These are phyloP conservation scores for Beauveria rudraprayagi DNA, from an alignment of 2,329 filamentous ascomycete genomes.

Conservation along the genomic window DNA sequence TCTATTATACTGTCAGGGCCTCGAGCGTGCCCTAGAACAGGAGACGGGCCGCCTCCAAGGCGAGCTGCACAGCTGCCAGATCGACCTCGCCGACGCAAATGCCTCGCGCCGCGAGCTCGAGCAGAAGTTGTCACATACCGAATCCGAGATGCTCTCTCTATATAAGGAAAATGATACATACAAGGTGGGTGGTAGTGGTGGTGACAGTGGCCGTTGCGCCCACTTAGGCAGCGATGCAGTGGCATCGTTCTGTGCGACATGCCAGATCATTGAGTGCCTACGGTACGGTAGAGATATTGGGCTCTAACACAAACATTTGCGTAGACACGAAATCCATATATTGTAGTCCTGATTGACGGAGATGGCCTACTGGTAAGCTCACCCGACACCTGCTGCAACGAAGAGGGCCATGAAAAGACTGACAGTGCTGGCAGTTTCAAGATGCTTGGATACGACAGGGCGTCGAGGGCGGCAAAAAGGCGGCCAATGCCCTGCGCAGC, in stretches of 20 bases:
- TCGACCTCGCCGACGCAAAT: slow-evolving; percentile 44
- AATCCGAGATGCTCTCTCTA: slow-evolving; percentile 27
- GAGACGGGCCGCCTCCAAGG: slow-evolving; percentile 36
- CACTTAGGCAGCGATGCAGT: neutral
- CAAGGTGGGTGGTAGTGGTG: slow-evolving; percentile 29
- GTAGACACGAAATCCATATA: slow-evolving; percentile 49
- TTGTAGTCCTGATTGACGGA: slow-evolving; percentile 54
- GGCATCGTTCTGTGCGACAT: neutral
- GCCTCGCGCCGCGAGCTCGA: slow-evolving; percentile 43
- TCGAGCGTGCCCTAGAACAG: slow-evolving; percentile 34
- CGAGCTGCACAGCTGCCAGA: slow-evolving; percentile 34
- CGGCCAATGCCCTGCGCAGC: slow-evolving; percentile 40
- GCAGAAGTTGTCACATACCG: slow-evolving; percentile 34
- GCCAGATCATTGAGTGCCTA: neutral
- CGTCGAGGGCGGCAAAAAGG: slow-evolving; percentile 45
- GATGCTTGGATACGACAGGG: slow-evolving; percentile 46
- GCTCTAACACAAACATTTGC: slow-evolving; percentile 8
- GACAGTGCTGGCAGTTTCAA: slow-evolving; percentile 41
- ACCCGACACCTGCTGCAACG: neutral
- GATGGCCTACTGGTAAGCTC: slow-evolving; percentile 48
- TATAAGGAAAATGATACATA: slow-evolving; percentile 33
- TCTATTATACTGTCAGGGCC: slow-evolving; percentile 34
- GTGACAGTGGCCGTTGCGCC: neutral
- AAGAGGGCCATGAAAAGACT: neutral
- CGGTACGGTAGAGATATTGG: neutral